phyloP scores from a whole-genome alignment of 2,329 filamentous ascomycete genomes.

The Pseudocercospora fijiensis region DNA sequence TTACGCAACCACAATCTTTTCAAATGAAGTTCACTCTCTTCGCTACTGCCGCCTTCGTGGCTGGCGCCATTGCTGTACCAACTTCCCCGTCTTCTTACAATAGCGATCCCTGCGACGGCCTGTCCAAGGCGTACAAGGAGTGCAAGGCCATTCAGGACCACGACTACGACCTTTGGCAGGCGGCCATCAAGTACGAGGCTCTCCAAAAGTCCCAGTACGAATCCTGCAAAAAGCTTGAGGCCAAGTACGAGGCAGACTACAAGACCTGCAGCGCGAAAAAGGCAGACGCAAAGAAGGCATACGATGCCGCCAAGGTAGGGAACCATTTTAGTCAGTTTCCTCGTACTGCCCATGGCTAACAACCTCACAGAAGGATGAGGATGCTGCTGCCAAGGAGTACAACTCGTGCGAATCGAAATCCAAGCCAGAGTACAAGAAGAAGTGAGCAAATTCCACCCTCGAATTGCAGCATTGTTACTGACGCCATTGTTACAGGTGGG shows the following conservation, averaged over 20 bases:
- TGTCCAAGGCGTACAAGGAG: neutral
- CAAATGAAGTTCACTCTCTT: conserved; percentile 6
- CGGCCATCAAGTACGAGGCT: neutral
- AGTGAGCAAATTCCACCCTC: neutral
- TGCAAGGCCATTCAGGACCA: neutral
- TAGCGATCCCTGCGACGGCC: neutral
- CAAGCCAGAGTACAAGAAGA: neutral
- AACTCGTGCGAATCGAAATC: neutral
- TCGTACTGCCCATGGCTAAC: neutral
- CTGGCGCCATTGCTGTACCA: conserved; percentile 1
- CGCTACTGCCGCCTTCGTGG: conserved; percentile 1
- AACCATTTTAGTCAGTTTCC: neutral
- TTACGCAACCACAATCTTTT: conserved; percentile 3
- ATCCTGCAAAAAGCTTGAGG: neutral
- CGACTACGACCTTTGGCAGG: neutral
- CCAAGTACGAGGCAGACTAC: neutral
- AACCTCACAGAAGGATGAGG: neutral
- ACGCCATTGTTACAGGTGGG: neutral
- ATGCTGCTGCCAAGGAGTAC: neutral
- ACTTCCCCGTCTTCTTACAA: neutral
- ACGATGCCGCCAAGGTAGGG: neutral
- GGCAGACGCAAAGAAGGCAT: too few relatives aligned
- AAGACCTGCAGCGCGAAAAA: neutral
- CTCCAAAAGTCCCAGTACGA: neutral
- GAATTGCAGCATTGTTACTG: neutral